Base-by-base conservation (phyloP, 345 rosid genomes). In the Camelina laxa region DNA sequence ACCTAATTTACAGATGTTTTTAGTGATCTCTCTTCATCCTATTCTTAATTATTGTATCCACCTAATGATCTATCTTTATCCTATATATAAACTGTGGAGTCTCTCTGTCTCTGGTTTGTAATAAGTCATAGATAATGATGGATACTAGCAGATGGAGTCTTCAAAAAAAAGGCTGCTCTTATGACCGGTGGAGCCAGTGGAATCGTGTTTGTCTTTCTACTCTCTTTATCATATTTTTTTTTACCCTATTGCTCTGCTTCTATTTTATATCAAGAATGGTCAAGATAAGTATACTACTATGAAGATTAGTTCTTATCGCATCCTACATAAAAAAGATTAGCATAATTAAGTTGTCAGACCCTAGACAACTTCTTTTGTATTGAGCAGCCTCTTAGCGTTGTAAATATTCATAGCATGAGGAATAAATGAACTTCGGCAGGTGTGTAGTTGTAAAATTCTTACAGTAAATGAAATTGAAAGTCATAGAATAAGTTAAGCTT, bases 131-230 rank as follows among this genome's bases (percentile, higher is more conserved):
- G 45, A 60, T 11, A 60, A 60, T 9, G 3, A 35, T 59, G 63
- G 78, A 9, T 38, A 67, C 2, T 3, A 67, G 50, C 36, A 47
- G 67, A 48, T 68, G 74, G 74, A 49, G 54, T 68, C 68, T 75
- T 50, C 17, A 68, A 38, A 69, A 74, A 74, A 19, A 75, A 68
- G 79, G 41, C 74, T 14, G 79, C 74, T 75, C 74, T 75, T 39
- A 63, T 75, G 9, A 75, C 69, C 2, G 69, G 79, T 47, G 79
- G 74, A 60, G 67, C 69, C 2, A 21, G 55, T 2, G 79, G 74
- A 50, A 60, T 75, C 15, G 74, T 69, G 75, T 75, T 22, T 36
- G 15, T 60, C 4, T 47, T 57, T 56, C 47, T 31, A 13, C 27
- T 54, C 33, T 51, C 49, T 71, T 14, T 53, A 9, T 44, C 38